phyloP scores from a whole-genome alignment of 208 protist genomes.

The Trypanosoma scelopori region DNA sequence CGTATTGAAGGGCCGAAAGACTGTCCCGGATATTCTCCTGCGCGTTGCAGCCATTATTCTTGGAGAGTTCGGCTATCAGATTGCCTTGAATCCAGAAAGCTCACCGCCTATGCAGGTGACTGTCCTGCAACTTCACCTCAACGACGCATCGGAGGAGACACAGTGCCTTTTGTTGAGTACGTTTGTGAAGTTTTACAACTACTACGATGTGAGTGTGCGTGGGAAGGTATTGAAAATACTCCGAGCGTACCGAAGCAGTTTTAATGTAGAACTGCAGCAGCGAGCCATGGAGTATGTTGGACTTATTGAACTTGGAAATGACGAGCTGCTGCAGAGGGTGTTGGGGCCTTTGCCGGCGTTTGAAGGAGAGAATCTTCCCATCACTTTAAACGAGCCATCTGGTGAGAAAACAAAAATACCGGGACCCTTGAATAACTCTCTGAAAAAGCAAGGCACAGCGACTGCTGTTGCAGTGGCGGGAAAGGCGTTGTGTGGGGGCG shows the following conservation, averaged over 20 bases:
- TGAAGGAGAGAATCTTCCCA: slow-evolving; percentile 14
- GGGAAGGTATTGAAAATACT: slow-evolving; percentile 80
- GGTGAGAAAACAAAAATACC: background rate
- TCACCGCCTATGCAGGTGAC: slow-evolving; percentile 83
- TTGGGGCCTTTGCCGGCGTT: slow-evolving; percentile 76
- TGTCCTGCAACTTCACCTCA: slow-evolving; percentile 78
- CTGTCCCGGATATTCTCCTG: slow-evolving; percentile 49
- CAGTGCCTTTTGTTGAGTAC: slow-evolving; percentile 93
- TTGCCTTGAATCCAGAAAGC: slow-evolving; percentile 90
- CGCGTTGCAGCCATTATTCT: slow-evolving; percentile 92
- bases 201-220: slow-evolving; percentile 83
- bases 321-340: slow-evolving; percentile 64
- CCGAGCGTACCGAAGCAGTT: slow-evolving; percentile 51
- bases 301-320: slow-evolving; percentile 67
- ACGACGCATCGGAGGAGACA: slow-evolving; percentile 54
- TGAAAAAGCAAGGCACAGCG: background rate
- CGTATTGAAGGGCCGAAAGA: slow-evolving; percentile 40
- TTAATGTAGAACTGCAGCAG: slow-evolving; percentile 97
- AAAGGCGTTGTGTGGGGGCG: background rate
- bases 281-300: slow-evolving; percentile 94
- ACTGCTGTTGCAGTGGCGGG: too few species aligned
- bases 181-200: slow-evolving; percentile 96
- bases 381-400: background rate
- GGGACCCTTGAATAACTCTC: background rate
- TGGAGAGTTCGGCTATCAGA: slow-evolving; percentile 97